phyloP scores from a whole-genome alignment of 73 alveolate genomes.

The Paramecium caudatum region DNA sequence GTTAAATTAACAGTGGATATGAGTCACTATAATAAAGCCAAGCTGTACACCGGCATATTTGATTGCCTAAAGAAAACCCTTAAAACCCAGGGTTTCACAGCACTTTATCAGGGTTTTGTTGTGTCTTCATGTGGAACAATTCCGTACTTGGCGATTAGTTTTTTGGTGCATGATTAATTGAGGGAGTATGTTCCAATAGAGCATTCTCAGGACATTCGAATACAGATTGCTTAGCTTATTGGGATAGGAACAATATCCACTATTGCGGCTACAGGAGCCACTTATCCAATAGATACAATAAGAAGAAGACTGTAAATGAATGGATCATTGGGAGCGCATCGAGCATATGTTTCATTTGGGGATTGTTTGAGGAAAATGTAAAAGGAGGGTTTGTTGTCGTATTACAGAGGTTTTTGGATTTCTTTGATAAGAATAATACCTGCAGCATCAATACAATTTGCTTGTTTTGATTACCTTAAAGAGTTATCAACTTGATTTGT shows the following conservation, averaged over 20 bases:
- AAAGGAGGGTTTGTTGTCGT: not conserved
- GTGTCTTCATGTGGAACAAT: not conserved
- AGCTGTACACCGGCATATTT: not conserved
- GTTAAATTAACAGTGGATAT: constrained; percentile 41
- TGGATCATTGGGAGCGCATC: not conserved
- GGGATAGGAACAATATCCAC: constrained; percentile 46
- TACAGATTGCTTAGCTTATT: not conserved
- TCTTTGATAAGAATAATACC: not conserved
- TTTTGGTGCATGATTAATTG: constrained; percentile 39
- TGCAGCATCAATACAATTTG: not conserved
- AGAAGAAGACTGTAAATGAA: constrained; percentile 38
- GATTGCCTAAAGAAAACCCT: constrained; percentile 47
- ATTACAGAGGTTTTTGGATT: constrained; percentile 51
- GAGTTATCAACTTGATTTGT: constrained; percentile 19
- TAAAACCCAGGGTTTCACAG: constrained; percentile 15
- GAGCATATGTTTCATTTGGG: not conserved
- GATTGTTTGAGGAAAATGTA: not conserved
- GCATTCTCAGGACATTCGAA: not conserved
- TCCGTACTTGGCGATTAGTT: constrained; percentile 25
- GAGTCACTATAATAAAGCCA: constrained; percentile 15
- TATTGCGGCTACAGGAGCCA: not conserved
- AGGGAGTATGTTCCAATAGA: not conserved
- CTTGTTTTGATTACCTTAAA: constrained; percentile 7
- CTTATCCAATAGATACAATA: constrained; percentile 33
- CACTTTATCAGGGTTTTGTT: constrained; percentile 14